phyloP scores from a whole-genome alignment of 495 filamentous ascomycete species.

The Acidiella bohemica region DNA sequence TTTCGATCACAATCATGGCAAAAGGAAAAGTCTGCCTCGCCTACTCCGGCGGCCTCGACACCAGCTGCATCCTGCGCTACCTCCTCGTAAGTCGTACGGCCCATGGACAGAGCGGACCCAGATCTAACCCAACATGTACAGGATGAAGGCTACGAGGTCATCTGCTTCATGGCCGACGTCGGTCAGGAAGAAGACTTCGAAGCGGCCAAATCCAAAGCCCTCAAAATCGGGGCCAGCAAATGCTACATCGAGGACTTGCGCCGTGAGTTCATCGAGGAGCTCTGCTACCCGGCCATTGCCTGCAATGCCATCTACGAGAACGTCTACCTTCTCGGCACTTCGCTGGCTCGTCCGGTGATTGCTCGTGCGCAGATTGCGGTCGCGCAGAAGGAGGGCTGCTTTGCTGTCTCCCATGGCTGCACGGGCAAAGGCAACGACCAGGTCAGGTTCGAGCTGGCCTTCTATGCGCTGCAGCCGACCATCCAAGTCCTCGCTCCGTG shows the following conservation, averaged over 20 bases:
- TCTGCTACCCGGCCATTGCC: slow-evolving; percentile 77
- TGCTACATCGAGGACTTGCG: slow-evolving; percentile 55
- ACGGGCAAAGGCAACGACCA: slow-evolving; percentile 83
- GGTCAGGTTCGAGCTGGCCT: slow-evolving; percentile 73
- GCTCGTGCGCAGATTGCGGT: slow-evolving; percentile 67
- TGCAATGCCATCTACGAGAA: slow-evolving; percentile 84
- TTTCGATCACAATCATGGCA: slow-evolving; percentile 9
- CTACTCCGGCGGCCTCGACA: slow-evolving; percentile 46
- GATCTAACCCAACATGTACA: slow-evolving; percentile 2
- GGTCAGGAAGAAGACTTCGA: slow-evolving; percentile 45
- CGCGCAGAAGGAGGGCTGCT: slow-evolving; percentile 53
- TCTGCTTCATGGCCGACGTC: slow-evolving; percentile 43
- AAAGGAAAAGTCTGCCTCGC: slow-evolving; percentile 22
- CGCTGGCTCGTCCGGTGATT: slow-evolving; percentile 77
- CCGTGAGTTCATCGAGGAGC: slow-evolving; percentile 50
- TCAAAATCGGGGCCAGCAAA: slow-evolving; percentile 53
- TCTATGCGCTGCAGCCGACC: slow-evolving; percentile 48
- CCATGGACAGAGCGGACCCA: not conserved
- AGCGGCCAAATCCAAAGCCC: slow-evolving; percentile 51
- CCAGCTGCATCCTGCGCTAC: slow-evolving; percentile 41
- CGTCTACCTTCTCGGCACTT: slow-evolving; percentile 58
- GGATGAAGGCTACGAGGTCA: slow-evolving; percentile 55
- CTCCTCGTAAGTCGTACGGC: slow-evolving; percentile 15
- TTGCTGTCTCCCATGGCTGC: slow-evolving; percentile 63
- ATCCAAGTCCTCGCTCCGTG: slow-evolving; percentile 86